phyloP scores from a whole-genome alignment of 225 moss, liverwort and hornwort genomes.

The Physcomitrium patens region DNA sequence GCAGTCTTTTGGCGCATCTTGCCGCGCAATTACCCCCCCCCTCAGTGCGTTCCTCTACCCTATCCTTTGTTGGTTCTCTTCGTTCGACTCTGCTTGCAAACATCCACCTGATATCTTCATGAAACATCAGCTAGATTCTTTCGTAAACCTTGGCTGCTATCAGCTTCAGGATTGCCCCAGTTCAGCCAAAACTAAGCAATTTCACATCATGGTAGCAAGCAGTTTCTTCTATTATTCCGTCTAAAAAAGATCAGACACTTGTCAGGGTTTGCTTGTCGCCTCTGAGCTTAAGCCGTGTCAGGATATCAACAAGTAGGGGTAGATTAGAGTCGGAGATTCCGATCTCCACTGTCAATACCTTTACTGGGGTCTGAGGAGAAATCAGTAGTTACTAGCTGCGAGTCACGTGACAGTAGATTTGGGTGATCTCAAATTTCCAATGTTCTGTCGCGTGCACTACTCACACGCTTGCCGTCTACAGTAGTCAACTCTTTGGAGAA shows the following conservation, averaged over 20 bases:
- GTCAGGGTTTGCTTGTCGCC: conserved; percentile 25
- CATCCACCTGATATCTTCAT: too few species aligned
- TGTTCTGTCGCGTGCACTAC: conserved; percentile 39
- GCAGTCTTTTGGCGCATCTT: conserved; percentile 98
- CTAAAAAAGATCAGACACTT: neutral
- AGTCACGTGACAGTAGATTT: conserved; percentile 42
- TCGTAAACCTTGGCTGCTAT: too few species aligned
- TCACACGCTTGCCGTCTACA: conserved; percentile 36
- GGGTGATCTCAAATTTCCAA: conserved; percentile 44
- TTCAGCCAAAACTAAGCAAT: too few species aligned
- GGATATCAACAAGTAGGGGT: conserved; percentile 5
- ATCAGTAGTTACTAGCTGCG: conserved; percentile 16
- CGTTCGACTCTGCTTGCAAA: too few species aligned
- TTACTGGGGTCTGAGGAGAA: conserved; percentile 27
- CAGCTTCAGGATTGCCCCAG: too few species aligned
- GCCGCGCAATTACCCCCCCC: conserved; percentile 94
- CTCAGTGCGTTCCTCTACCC: conserved; percentile 61
- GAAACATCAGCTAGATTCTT: too few species aligned
- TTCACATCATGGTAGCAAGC: too few species aligned
- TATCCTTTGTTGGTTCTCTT: neutral
- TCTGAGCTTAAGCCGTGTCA: conserved; percentile 24
- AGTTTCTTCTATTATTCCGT: too few species aligned
- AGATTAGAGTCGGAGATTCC: conserved; percentile 39
- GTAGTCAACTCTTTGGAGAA: neutral
- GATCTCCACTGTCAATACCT: conserved; percentile 37